Evolutionary conservation across 2,329 filamentous ascomycete species (phyloP).

Genomic region (Chalaropsis ovoidea): DNA sequence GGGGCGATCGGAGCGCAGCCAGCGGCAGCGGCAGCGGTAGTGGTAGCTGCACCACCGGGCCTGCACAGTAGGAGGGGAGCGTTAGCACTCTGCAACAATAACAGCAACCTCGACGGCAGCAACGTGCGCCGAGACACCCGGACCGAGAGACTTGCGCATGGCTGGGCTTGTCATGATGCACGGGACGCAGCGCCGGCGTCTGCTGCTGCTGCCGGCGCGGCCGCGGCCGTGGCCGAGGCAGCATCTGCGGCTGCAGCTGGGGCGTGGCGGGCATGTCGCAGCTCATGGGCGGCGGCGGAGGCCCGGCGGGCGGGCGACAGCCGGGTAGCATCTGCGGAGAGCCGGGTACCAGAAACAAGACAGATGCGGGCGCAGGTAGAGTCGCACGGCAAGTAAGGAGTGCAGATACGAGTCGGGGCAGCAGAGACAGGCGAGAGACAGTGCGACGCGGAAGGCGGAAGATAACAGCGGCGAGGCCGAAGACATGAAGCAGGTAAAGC

Average conservation of each 20-base stretch:
- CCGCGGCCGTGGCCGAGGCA: background rate
- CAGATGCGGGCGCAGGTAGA: too few relatives aligned
- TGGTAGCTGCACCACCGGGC: background rate
- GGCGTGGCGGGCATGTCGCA: background rate
- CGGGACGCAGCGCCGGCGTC: background rate
- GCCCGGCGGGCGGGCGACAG: background rate
- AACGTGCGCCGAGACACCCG: background rate
- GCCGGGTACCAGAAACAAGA: too few relatives aligned
- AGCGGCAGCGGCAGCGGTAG: too few relatives aligned
- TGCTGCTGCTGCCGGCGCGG: background rate
- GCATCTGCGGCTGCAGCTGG: background rate
- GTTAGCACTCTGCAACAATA: background rate
- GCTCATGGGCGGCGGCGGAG: background rate
- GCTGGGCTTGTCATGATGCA: background rate
- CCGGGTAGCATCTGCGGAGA: background rate
- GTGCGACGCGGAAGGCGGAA: background rate
- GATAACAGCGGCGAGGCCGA: too few relatives aligned
- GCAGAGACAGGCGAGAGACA: too few relatives aligned
- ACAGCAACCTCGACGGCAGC: background rate
- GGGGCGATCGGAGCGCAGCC: background rate
- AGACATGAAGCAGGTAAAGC: too few relatives aligned
- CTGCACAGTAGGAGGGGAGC: background rate
- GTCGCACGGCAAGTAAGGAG: too few relatives aligned
- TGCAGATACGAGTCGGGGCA: too few relatives aligned
- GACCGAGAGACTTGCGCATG: background rate